Conservation (phyloP, 345 rosid genomes). For the Hirschfeldia incana region DNA sequence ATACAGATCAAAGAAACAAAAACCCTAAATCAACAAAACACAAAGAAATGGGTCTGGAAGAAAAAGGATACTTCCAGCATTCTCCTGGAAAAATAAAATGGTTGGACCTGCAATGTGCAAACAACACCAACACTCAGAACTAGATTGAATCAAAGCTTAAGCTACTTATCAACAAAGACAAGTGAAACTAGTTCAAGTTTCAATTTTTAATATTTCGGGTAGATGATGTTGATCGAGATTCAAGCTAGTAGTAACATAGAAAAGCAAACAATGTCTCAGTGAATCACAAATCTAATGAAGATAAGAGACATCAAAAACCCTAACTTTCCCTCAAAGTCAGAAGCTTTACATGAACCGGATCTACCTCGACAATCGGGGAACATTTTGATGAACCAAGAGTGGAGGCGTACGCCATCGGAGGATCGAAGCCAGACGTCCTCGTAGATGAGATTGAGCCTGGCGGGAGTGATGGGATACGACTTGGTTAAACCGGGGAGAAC, state of each 20-base stretch:
- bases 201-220: neutral
- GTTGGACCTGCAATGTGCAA: conserved; percentile 81
- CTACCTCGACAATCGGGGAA: conserved; percentile 69
- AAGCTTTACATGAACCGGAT: conserved; percentile 35
- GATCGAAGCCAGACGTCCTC: conserved; percentile 97
- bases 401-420: conserved; percentile 90
- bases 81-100: conserved; percentile 93
- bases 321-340: conserved; percentile 14
- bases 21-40: neutral
- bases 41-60: neutral
- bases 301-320: neutral
- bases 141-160: conserved; percentile 5
- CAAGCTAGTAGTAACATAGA: too few relatives aligned
- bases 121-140: neutral
- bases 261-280: too few relatives aligned
- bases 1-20: conserved; percentile 3
- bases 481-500: conserved; percentile 91
- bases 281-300: neutral
- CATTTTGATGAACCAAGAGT: conserved; percentile 95
- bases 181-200: neutral
- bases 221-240: too few relatives aligned
- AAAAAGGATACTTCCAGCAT: conserved; percentile 98
- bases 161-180: neutral
- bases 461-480: conserved; percentile 77
- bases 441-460: conserved; percentile 75